phyloP scores from a whole-genome alignment of 176 grass and related monocot genomes.

The Cenchrus americanus region DNA sequence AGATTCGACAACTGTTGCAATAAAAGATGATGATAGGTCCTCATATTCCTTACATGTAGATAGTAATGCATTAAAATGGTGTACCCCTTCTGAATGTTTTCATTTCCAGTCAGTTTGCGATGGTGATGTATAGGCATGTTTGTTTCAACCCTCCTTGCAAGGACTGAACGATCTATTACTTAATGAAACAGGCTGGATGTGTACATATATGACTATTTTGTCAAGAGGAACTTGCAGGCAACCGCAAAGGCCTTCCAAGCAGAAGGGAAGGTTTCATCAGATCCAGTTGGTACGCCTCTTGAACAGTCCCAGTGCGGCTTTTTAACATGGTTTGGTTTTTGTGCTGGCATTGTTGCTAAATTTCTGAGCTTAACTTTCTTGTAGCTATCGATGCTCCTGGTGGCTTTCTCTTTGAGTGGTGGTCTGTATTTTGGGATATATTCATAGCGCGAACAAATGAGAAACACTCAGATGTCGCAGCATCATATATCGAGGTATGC shows the following conservation, averaged over 20 bases:
- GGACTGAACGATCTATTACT: constrained; percentile 19
- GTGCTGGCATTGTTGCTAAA: background rate
- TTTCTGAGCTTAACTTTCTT: constrained; percentile 28
- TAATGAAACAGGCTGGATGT: constrained; percentile 84
- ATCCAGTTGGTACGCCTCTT: constrained; percentile 80
- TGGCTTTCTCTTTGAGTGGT: constrained; percentile 97
- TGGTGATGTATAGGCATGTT: background rate
- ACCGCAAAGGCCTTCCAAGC: constrained; percentile 94
- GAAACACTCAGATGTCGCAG: constrained; percentile 87
- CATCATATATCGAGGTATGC: constrained; percentile 85
- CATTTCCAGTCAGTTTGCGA: background rate
- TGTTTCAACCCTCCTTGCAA: constrained; percentile 6
- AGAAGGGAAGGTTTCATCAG: constrained; percentile 93
- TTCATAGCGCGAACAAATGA: constrained; percentile 96
- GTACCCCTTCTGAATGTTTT: background rate
- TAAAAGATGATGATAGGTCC: background rate
- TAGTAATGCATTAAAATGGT: background rate
- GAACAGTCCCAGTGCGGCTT: background rate
- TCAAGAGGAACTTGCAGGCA: constrained; percentile 91
- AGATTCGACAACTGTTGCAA: background rate
- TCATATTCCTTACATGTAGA: background rate
- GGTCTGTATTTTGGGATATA: constrained; percentile 99
- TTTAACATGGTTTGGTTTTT: constrained; percentile 4
- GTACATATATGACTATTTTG: constrained; percentile 93
- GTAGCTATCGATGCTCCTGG: constrained; percentile 94